A percentile compares a stretch with the other conserved stretches of the same genome.
These are phyloP conservation scores for Solanum medicagineum DNA, from an alignment of 257 asterid species.

Conservation along the genomic window DNA sequence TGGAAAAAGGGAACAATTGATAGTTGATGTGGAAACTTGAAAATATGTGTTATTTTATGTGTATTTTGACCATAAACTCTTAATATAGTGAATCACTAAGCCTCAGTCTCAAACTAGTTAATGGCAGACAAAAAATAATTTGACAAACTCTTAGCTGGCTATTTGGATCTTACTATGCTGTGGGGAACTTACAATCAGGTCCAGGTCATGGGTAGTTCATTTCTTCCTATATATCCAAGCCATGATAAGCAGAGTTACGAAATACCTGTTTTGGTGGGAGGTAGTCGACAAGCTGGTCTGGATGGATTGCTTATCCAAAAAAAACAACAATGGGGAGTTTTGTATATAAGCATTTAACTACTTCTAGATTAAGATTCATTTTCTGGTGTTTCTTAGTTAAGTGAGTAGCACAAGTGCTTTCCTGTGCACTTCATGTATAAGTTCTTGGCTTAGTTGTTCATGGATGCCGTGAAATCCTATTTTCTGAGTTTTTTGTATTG, in stretches of 20 bases:
- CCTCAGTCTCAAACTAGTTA: background rate
- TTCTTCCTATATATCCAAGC: background rate
- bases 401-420: background rate
- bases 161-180: background rate
- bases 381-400: background rate
- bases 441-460: background rate
- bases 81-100: background rate
- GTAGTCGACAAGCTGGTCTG: background rate
- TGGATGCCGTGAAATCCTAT: background rate
- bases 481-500: background rate
- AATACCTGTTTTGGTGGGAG: background rate
- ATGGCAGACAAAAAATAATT: background rate
- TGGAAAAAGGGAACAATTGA: background rate
- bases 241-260: background rate
- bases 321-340: background rate
- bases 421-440: background rate
- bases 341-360: background rate
- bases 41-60: background rate
- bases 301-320: background rate
- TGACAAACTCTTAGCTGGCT: background rate
- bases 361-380: background rate
- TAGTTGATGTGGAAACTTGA: background rate
- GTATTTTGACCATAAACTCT: background rate
- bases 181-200: background rate
- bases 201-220: background rate